Conservation (phyloP, 495 filamentous ascomycete genomes). For the Ascobolus immersus region DNA sequence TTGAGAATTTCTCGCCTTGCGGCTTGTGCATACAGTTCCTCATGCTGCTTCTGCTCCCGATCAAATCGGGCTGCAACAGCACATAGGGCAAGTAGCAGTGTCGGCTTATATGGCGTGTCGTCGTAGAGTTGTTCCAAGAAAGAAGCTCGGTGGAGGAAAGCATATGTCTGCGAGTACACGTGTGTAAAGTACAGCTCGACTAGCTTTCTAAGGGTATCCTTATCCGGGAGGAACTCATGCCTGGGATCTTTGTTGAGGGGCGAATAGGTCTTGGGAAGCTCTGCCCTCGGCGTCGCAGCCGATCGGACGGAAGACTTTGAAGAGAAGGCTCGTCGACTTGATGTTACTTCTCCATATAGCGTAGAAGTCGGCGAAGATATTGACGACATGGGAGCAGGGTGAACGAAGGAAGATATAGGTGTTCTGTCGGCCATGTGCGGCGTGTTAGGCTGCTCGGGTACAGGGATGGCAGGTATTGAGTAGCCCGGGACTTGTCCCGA, state of each 20-base stretch:
- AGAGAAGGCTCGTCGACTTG: no score
- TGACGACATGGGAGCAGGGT: conserved; percentile 6
- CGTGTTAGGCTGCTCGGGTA: no score
- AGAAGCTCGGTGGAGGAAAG: conserved; percentile 12
- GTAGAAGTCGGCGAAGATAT: no score
- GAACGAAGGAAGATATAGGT: conserved; percentile 8
- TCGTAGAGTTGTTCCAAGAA: conserved; percentile 12
- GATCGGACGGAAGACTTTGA: no score
- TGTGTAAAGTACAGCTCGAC: conserved; percentile 12
- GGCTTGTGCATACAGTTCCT: conserved; percentile 7
- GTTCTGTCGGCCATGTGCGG: conserved; percentile 1
- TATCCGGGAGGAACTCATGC: conserved; percentile 5
- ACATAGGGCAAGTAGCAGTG: conserved; percentile 14
- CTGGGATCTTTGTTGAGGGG: conserved; percentile 13
- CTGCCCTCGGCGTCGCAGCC: no score
- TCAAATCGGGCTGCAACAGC: conserved; percentile 15
- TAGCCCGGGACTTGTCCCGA: no score
- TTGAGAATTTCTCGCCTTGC: conserved; percentile 11
- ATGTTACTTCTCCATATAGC: no score
- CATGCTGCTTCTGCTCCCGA: conserved; percentile 1
- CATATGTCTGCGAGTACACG: conserved; percentile 17
- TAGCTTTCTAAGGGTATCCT: conserved; percentile 4
- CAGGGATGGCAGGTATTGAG: no score
- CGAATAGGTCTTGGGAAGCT: no score
- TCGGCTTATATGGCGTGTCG: conserved; percentile 7